Percentiles rank a stretch among this genome's conserved stretches.
These are phyloP conservation scores for Esteya vermicola DNA, from an alignment of 2,329 filamentous ascomycete genomes.

Conservation along the genomic window DNA sequence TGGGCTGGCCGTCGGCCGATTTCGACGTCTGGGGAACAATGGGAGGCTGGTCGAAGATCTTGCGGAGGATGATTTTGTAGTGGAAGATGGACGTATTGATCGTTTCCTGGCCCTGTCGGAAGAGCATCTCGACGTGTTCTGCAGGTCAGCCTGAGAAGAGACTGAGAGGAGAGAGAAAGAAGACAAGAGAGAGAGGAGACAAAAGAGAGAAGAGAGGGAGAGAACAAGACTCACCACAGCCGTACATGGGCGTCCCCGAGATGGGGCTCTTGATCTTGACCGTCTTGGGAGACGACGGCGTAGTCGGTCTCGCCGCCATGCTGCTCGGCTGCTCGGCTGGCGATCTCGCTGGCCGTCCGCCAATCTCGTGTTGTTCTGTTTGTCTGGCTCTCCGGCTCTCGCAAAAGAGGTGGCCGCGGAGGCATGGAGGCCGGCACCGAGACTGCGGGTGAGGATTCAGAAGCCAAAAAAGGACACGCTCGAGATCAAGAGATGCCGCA, in stretches of 20 bases:
- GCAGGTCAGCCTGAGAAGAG: slow-evolving; percentile 15
- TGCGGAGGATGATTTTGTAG: slow-evolving; percentile 57
- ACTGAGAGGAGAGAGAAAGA: not conserved
- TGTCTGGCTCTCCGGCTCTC: too few relatives aligned
- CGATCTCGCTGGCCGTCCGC: not conserved
- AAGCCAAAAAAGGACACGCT: too few relatives aligned
- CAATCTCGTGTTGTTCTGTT: not conserved
- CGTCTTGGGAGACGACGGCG: slow-evolving; percentile 39
- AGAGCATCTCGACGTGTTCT: slow-evolving; percentile 61
- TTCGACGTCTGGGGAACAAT: slow-evolving; percentile 53
- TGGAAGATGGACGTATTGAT: slow-evolving; percentile 56
- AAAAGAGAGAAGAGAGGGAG: not conserved
- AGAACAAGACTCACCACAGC: slow-evolving; percentile 38
- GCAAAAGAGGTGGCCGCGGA: too few relatives aligned
- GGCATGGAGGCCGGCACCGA: too few relatives aligned
- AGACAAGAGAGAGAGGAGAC: not conserved
- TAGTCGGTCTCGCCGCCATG: slow-evolving; percentile 34
- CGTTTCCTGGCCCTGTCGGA: slow-evolving; percentile 45
- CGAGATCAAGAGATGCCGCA: too few relatives aligned
- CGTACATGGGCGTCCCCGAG: slow-evolving; percentile 45
- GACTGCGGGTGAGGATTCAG: too few relatives aligned
- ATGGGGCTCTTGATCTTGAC: slow-evolving; percentile 45
- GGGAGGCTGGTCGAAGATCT: slow-evolving; percentile 53
- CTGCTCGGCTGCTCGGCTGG: slow-evolving; percentile 3
- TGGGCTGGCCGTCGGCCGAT: slow-evolving; percentile 36